Evolutionary conservation across 345 rosid species (phyloP), one percentile per base, ranked within the genome.

Genomic region (Durio zibethinus): DNA sequence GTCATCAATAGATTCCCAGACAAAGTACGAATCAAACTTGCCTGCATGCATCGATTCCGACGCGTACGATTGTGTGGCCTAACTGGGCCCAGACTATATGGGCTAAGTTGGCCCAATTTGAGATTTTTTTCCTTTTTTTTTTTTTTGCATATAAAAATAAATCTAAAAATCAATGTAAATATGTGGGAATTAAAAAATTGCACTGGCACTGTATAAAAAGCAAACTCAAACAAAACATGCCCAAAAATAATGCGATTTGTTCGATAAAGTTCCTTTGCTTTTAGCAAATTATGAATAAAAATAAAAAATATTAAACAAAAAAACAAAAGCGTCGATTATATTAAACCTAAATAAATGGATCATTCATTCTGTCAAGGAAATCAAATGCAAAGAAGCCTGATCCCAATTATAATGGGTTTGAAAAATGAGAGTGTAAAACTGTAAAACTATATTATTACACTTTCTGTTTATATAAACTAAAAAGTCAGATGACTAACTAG

Each of bases 401-500:
- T 40, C 71, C 52, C 15, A 53, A 72, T 35, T 47, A 40, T 53
- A 53, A 9, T 21, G 65, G 36, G 50, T 23, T 31, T 27, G 33
- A 53, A 54, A 27, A 53, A 27, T 60, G 35, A 18, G 65, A 1
- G 38, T 2, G 38, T 38, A 6, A 0, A 64, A 40, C 20, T 21
- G 52, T 66, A 63, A 63, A 36, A 16, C 23, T 72, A 15, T 33
- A 48, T 52, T 53, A 23, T 25, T 65, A 16, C 4, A 40, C n/a
- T 53, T 68, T 59, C 4, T 14, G 16, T 54, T 72, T 42, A 27
- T 62, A 43, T 60, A 45, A 45, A 76, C 20, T 43, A 53, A 11
- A 35, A 80, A 67, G 76, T 84, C 80, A 72, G 40, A 45, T 25
- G 61, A 78, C 6, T 1, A 62, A 43, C 48, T 60, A 78, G 33